A percentile compares a stretch with the other conserved stretches of the same genome.
Evolutionary conservation across 495 filamentous ascomycete genomes (phyloP).

Genomic region (Trichoderma asperelloides): DNA sequence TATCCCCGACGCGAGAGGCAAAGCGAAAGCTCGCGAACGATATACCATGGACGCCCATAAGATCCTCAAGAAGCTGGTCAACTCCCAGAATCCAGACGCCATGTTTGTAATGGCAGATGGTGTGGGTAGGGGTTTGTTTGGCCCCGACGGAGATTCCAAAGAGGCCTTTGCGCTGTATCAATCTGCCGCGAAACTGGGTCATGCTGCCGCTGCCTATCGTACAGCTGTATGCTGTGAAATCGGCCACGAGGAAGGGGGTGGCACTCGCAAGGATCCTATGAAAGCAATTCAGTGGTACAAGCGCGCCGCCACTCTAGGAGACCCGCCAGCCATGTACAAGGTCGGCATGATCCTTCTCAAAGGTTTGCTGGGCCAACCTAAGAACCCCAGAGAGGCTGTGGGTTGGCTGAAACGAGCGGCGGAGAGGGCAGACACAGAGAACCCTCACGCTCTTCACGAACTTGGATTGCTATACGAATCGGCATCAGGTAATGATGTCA

Average conservation of each 20-base stretch:
- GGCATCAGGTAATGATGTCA: constrained; percentile 54
- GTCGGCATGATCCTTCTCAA: constrained; percentile 93
- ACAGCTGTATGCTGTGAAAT: constrained; percentile 97
- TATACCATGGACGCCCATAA: constrained; percentile 83
- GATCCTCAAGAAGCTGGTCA: constrained; percentile 76
- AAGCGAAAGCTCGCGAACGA: constrained; percentile 68
- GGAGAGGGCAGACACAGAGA: constrained; percentile 77
- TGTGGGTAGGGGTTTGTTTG: constrained; percentile 61
- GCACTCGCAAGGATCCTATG: constrained; percentile 78
- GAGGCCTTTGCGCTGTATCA: constrained; percentile 91
- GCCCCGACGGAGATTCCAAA: constrained; percentile 66
- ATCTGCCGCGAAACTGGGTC: constrained; percentile 80
- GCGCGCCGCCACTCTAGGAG: constrained; percentile 79
- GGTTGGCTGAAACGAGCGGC: constrained; percentile 89
- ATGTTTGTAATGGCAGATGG: constrained; percentile 93
- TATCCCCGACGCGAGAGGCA: constrained; percentile 65
- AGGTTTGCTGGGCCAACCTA: constrained; percentile 83
- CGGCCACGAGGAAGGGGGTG: constrained; percentile 86
- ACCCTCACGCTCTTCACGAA: constrained; percentile 93
- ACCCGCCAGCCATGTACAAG: constrained; percentile 95
- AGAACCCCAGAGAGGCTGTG: constrained; percentile 74
- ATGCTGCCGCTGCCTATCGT: constrained; percentile 80
- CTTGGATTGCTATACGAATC: constrained; percentile 77
- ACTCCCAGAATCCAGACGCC: constrained; percentile 59
- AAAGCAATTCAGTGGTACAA: constrained; percentile 99